These are phyloP conservation scores for Tetrastigma voinierianum DNA, from an alignment of 164 flowering plant species.

Conservation along the genomic window DNA sequence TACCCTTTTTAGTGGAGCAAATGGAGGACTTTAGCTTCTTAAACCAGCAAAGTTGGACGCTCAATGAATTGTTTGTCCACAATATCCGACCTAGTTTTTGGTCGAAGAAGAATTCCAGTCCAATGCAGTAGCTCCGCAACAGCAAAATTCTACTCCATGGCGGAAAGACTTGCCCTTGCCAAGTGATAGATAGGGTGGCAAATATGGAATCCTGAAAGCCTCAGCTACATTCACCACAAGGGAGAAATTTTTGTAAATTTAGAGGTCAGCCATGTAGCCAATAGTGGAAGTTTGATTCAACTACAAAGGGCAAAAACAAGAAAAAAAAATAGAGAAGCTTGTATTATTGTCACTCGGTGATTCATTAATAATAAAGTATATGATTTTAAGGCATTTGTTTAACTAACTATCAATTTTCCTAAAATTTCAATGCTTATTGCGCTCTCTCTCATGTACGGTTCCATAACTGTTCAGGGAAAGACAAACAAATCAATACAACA, in stretches of 20 bases:
- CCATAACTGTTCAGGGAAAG: too few species aligned
- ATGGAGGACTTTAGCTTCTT: constrained; percentile 40
- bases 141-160: constrained; percentile 59
- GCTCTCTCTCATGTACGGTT: too few species aligned
- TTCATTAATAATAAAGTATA: too few species aligned
- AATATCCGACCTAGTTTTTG: constrained; percentile 7
- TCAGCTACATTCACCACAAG: constrained; percentile 36
- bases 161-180: constrained; percentile 7
- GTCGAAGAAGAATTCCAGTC: constrained; percentile 29
- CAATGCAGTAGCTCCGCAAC: constrained; percentile 65
- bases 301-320: too few species aligned
- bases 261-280: too few species aligned
- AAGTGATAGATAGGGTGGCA: constrained; percentile 43
- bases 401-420: too few species aligned
- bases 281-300: too few species aligned
- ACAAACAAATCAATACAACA: too few species aligned
- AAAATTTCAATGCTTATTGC: too few species aligned
- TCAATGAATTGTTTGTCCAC: constrained; percentile 39
- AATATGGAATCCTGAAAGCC: constrained; percentile 44
- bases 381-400: too few species aligned
- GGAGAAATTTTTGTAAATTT: neutral
- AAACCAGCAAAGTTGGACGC: constrained; percentile 56
- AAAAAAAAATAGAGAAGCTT: too few species aligned
- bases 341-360: too few species aligned
- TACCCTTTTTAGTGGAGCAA: constrained; percentile 42